A percentile compares a stretch with the other conserved stretches of the same genome.
Evolutionary conservation across 2,329 filamentous ascomycete species (phyloP).

Genomic region (Colletotrichum australisinense): DNA sequence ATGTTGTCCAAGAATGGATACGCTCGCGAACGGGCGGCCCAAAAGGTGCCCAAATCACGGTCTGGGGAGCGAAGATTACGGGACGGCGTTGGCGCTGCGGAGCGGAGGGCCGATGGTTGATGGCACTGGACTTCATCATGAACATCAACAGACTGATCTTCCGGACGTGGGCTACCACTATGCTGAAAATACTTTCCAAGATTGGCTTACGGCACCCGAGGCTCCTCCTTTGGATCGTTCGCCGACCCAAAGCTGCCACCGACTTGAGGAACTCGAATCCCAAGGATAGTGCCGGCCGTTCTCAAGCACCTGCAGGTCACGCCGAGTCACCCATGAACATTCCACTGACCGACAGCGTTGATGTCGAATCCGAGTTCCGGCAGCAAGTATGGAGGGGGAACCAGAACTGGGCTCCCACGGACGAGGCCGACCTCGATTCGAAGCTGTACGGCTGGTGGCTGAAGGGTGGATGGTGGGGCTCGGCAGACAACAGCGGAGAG

Average conservation of each 20-base stretch:
- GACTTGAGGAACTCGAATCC: conserved; percentile 30
- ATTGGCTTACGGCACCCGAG: conserved; percentile 72
- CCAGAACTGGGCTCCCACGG: conserved; percentile 49
- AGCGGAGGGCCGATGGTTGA: conserved; percentile 84
- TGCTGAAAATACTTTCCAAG: conserved; percentile 64
- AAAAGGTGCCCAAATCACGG: conserved; percentile 62
- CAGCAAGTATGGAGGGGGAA: conserved; percentile 61
- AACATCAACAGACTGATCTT: conserved; percentile 77
- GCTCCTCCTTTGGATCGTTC: conserved; percentile 70
- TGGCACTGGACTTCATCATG: conserved; percentile 80
- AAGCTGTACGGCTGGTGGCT: conserved; percentile 89
- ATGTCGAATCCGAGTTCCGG: conserved; percentile 85
- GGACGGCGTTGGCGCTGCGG: conserved; percentile 81
- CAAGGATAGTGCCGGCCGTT: background rate
- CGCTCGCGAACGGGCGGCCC: conserved; percentile 75
- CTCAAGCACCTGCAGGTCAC: background rate
- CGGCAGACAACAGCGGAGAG: conserved; percentile 82
- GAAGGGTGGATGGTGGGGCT: conserved; percentile 85
- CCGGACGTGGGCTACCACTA: conserved; percentile 66
- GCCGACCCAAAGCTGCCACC: conserved; percentile 45
- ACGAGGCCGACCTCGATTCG: conserved; percentile 77
- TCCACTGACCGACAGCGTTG: conserved; percentile 73
- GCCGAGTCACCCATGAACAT: conserved; percentile 55
- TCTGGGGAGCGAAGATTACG: conserved; percentile 57
- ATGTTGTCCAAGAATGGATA: conserved; percentile 67